A percentile compares a stretch with the other conserved stretches of the same genome.
Evolutionary conservation across 2,329 filamentous ascomycete species (phyloP).

Genomic region (Blastomyces silverae): DNA sequence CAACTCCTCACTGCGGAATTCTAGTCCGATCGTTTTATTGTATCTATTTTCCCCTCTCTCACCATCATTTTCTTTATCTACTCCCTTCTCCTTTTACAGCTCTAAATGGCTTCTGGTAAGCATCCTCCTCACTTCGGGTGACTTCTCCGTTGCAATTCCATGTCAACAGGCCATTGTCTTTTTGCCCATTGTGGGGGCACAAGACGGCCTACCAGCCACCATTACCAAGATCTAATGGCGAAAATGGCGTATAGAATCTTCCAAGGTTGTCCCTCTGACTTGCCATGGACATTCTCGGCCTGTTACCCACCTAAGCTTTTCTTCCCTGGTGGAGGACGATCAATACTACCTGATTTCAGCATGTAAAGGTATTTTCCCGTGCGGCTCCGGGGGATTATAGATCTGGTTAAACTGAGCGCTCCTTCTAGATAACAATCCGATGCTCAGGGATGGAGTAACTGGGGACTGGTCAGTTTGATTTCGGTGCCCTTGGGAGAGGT

Average conservation of each 20-base stretch:
- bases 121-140: background rate
- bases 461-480: slow-evolving; percentile 66
- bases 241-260: slow-evolving; percentile 18
- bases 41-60: slow-evolving; percentile 1
- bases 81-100: background rate
- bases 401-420: slow-evolving; percentile 14
- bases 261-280: slow-evolving; percentile 64
- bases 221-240: slow-evolving; percentile 8
- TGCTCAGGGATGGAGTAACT: slow-evolving; percentile 92
- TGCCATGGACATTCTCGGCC: slow-evolving; percentile 92
- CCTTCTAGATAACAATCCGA: slow-evolving; percentile 80
- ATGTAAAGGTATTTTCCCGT: slow-evolving; percentile 61
- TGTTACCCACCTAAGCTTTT: slow-evolving; percentile 87
- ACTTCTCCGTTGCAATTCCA: background rate
- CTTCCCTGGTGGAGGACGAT: slow-evolving; percentile 70
- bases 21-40: slow-evolving; percentile 4
- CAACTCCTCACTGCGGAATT: slow-evolving; percentile 1
- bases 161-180: background rate
- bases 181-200: background rate
- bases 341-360: slow-evolving; percentile 89
- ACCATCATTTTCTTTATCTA: background rate
- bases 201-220: background rate
- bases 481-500: background rate
- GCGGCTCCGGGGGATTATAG: background rate
- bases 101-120: slow-evolving; percentile 15